Evolutionary conservation across 345 rosid genomes (phyloP).

Genomic region (Citrus inodora): DNA sequence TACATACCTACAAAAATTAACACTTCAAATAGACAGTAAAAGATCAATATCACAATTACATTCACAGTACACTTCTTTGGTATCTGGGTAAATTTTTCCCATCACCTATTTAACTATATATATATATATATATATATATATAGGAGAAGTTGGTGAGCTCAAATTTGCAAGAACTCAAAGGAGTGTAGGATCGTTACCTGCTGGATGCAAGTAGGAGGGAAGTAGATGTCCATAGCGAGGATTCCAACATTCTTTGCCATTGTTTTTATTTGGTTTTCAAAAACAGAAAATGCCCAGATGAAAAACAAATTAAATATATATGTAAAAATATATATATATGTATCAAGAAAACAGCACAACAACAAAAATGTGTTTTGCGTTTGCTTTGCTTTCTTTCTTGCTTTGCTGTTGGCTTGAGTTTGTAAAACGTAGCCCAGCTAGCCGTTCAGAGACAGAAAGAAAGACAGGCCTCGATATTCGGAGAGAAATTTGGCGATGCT

Average conservation of each 20-base stretch:
- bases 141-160: neutral
- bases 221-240: conserved; percentile 91
- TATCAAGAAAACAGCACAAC: neutral
- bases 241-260: conserved; percentile 99
- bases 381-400: neutral
- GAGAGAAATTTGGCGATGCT: conserved; percentile 5
- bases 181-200: conserved; percentile 48
- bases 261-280: neutral
- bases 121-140: too few species aligned
- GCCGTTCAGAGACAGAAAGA: neutral
- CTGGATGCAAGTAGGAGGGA: conserved; percentile 93
- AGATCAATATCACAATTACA: neutral
- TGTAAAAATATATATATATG: neutral
- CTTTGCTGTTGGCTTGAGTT: neutral
- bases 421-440: neutral
- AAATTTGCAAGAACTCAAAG: conserved; percentile 4
- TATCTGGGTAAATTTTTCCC: neutral
- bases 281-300: neutral
- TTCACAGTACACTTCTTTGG: neutral
- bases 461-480: neutral
- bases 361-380: neutral
- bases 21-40: neutral
- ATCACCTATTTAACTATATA: neutral
- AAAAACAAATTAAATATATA: neutral
- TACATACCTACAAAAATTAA: neutral